A percentile compares a stretch with the other conserved stretches of the same genome.
phyloP scores from a whole-genome alignment of 805 yeast genomes.

The Ogataea philodendri region DNA sequence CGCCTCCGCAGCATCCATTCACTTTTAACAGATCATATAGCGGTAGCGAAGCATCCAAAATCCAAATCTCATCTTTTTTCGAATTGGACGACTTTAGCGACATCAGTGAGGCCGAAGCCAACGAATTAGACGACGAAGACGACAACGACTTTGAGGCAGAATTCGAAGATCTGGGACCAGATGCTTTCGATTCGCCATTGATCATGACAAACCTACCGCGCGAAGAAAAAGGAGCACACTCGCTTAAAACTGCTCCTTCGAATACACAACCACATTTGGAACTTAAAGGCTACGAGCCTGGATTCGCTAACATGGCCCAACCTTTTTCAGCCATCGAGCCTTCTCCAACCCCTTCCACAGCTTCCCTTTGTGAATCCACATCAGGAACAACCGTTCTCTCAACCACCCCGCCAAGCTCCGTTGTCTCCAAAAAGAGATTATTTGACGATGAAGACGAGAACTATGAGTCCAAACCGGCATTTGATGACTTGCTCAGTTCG shows the following conservation, averaged over 20 bases:
- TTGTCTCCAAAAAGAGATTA: conserved; percentile 1
- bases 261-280: no score
- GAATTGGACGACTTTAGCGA: conserved; percentile 23
- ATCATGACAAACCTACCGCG: no score
- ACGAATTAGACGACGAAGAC: conserved; percentile 11
- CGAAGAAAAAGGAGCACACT: no score
- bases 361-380: conserved; percentile 4
- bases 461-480: neutral
- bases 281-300: no score
- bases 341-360: conserved; percentile 1
- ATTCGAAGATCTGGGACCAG: no score
- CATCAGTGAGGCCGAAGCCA: conserved; percentile 17
- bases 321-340: no score
- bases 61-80: conserved; percentile 17
- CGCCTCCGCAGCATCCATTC: conserved; percentile 12
- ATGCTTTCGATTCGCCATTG: conserved; percentile 1
- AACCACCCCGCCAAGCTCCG: conserved; percentile 7
- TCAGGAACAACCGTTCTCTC: conserved; percentile 3
- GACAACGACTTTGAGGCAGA: conserved; percentile 5
- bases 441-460: conserved; percentile 7
- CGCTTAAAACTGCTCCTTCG: no score
- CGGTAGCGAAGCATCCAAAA: conserved; percentile 7
- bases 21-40: conserved; percentile 11
- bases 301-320: no score
- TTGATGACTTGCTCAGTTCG: conserved; percentile 2